phyloP scores from a whole-genome alignment of 192 early-diverging fungal genomes.

The Phycomyces nitens region DNA sequence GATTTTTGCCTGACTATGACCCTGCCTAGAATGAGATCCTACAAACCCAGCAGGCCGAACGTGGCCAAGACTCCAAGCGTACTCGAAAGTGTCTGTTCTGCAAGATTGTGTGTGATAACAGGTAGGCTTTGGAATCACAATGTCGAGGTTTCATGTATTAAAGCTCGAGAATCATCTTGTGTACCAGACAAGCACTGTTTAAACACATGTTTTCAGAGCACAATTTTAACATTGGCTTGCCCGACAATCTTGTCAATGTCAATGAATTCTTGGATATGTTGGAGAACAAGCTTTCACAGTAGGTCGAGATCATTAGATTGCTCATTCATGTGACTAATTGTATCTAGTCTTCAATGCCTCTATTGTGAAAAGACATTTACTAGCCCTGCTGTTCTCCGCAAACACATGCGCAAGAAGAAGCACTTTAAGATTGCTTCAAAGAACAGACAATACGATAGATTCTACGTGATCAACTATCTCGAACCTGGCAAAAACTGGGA shows the following conservation, averaged over 20 bases:
- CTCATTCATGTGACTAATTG: not conserved
- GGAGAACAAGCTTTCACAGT: slow-evolving; percentile 66
- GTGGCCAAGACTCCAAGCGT: slow-evolving; percentile 57
- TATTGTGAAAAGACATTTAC: slow-evolving; percentile 95
- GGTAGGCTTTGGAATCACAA: too few species aligned
- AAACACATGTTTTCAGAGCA: slow-evolving; percentile 88
- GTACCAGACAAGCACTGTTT: slow-evolving; percentile 64
- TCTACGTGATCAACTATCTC: slow-evolving; percentile 91
- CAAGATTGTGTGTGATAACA: slow-evolving; percentile 70
- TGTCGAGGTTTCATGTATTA: too few species aligned
- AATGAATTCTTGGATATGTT: slow-evolving; percentile 77
- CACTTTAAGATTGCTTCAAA: slow-evolving; percentile 92
- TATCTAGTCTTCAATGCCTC: slow-evolving; percentile 67
- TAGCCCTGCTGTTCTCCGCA: slow-evolving; percentile 79
- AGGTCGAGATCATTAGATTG: not conserved
- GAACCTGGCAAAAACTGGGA: slow-evolving; percentile 93
- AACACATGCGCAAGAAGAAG: slow-evolving; percentile 99
- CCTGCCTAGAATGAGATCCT: slow-evolving; percentile 58
- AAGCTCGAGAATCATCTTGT: not conserved
- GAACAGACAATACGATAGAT: slow-evolving; percentile 88
- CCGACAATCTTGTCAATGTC: slow-evolving; percentile 86
- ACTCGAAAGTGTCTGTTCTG: slow-evolving; percentile 92
- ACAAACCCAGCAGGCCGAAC: slow-evolving; percentile 67
- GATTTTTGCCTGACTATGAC: not conserved
- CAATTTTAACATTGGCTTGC: slow-evolving; percentile 90